These are phyloP conservation scores for Lepidopterella palustris DNA, from an alignment of 495 filamentous ascomycete species.

Conservation along the genomic window DNA sequence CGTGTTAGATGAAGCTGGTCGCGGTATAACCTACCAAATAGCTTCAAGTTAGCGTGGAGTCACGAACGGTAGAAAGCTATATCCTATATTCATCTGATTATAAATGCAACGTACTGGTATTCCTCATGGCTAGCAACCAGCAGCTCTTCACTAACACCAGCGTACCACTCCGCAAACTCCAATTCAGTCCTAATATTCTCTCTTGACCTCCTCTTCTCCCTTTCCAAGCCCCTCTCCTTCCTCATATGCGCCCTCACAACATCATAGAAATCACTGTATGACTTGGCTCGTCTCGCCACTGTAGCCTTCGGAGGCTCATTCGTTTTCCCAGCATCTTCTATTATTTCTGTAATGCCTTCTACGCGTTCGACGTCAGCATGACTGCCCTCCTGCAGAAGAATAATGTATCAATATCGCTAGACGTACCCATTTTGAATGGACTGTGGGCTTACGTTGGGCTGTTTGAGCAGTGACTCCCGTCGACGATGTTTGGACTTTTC, in stretches of 20 bases:
- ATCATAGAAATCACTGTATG: conserved; percentile 67
- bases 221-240: conserved; percentile 40
- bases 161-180: conserved; percentile 57
- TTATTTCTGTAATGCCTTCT: conserved; percentile 41
- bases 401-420: conserved; percentile 35
- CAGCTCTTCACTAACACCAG: conserved; percentile 56
- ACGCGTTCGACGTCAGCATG: conserved; percentile 40
- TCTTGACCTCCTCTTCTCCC: conserved; percentile 35
- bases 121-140: conserved; percentile 76
- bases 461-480: conserved; percentile 59
- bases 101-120: conserved; percentile 59
- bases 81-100: conserved; percentile 14
- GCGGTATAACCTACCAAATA: conserved; percentile 62
- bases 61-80: neutral
- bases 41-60: neutral
- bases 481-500: conserved; percentile 50
- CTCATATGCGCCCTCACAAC: conserved; percentile 51
- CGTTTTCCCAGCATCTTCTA: conserved; percentile 45
- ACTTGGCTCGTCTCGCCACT: conserved; percentile 59
- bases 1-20: conserved; percentile 74
- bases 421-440: conserved; percentile 24
- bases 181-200: conserved; percentile 43
- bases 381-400: conserved; percentile 36
- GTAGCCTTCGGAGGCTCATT: conserved; percentile 57
- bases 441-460: conserved; percentile 54